These are phyloP conservation scores for Pinus tabuliformis DNA, from an alignment of 75 land plant species.

Conservation along the genomic window DNA sequence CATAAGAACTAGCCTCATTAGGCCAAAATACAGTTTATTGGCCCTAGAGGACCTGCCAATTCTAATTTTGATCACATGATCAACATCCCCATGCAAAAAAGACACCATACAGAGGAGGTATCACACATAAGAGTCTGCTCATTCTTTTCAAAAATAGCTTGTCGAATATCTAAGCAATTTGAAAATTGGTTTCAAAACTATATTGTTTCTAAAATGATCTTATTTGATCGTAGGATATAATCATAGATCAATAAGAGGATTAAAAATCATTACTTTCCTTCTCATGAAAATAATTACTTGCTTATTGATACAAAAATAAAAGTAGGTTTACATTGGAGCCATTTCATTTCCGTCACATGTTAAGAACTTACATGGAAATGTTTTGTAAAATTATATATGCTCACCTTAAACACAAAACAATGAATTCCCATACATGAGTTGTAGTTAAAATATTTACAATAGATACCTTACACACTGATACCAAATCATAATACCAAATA, in stretches of 20 bases:
- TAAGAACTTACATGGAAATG: not conserved
- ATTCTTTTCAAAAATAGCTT: not conserved
- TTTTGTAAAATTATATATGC: not conserved
- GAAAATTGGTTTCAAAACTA: not conserved
- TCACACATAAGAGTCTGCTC: not conserved
- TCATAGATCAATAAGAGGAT: not conserved
- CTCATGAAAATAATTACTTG: conserved; percentile 1
- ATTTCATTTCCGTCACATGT: conserved; percentile 4
- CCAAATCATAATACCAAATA: not conserved
- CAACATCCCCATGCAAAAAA: not conserved
- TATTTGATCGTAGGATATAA: too few relatives aligned
- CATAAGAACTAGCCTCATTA: not conserved
- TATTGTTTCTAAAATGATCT: too few relatives aligned
- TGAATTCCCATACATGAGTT: conserved; percentile 1
- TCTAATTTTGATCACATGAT: not conserved
- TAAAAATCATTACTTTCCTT: not conserved
- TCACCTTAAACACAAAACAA: not conserved
- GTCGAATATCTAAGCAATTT: not conserved
- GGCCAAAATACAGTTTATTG: not conserved
- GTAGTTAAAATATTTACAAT: not conserved
- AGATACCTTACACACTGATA: not conserved
- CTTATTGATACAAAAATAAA: not conserved
- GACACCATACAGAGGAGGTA: not conserved
- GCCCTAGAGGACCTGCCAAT: not conserved
- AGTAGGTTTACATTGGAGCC: conserved; percentile 1